Conservation (phyloP, 352 stramenopile genomes). For the Globisporangium spiculum region DNA sequence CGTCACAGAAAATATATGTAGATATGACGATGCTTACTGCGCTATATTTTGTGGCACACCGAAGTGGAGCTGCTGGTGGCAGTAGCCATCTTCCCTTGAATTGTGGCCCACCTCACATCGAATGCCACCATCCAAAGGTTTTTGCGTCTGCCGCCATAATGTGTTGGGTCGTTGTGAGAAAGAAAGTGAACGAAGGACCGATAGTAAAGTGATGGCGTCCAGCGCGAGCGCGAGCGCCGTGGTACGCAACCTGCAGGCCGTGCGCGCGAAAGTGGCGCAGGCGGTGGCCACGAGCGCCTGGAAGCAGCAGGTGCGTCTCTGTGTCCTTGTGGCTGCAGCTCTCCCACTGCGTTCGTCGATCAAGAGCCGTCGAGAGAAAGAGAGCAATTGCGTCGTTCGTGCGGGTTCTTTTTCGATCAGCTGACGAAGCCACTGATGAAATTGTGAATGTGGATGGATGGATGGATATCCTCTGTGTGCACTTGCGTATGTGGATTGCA, state of each 20-base stretch:
- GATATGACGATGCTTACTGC: neutral
- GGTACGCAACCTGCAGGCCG: constrained; percentile 54
- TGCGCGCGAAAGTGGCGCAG: constrained; percentile 60
- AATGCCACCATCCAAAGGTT: neutral
- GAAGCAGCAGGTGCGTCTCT: constrained; percentile 38
- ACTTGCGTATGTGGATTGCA: neutral
- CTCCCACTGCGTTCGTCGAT: neutral
- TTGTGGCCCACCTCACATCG: neutral
- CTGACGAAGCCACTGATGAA: neutral
- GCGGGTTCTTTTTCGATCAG: neutral
- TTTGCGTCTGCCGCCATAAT: neutral
- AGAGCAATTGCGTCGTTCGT: neutral
- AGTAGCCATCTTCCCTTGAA: neutral
- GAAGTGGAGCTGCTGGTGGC: neutral
- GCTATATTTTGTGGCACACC: neutral
- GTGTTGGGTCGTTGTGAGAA: neutral
- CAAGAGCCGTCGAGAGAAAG: neutral
- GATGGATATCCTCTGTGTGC: neutral
- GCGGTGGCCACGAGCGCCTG: constrained; percentile 45
- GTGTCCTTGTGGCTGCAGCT: neutral
- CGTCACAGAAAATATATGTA: neutral
- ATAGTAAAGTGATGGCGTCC: constrained; percentile 7
- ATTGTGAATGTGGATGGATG: neutral
- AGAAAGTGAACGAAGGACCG: neutral
- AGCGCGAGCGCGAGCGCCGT: constrained; percentile 23